Base-by-base conservation (phyloP, 106 monocot genomes). In the Phalaenopsis equestris region DNA sequence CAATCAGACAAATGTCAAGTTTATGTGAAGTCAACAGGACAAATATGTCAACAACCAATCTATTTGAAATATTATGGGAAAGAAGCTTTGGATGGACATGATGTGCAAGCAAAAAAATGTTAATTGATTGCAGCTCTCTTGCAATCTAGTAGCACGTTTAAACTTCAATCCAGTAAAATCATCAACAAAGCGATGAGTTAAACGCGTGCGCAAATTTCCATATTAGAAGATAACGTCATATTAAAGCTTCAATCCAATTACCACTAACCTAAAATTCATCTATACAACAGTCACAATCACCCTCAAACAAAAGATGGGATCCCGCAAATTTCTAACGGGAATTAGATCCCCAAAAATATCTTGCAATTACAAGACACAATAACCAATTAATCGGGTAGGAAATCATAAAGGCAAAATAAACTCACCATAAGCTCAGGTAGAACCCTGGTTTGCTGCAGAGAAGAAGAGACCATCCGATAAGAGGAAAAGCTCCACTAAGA, bases 401-500 rank as follows among this genome's bases (percentile, higher is more conserved):
- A 74, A n/a, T 45, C 38, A 74, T 45, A 45, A 4, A 74, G 10
- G n/a, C 8, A 43, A 47, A 49, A 76, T 52, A n/a, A 49, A 76
- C 76, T 47, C 23, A 76, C 76, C 76, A 76, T 76, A 36, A 76
- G 24, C 76, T 48, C 76, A 17, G 76, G 76, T 23, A 76, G 76
- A 49, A 30, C 76, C 30, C 49, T 24, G 3, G 48, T 23, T 49
- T 76, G 76, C 76, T 76, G 76, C 49, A 24, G 43, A 47, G 30
- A 47, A 76, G 49, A 76, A 76, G 24, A 42, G 19, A 45, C 4
- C 17, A 74, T 18, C 4, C 12, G n/a, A 74, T 6, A 45, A 74
- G 43, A 45, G 18, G 41, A 75, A 45, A 45, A 21, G 3, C 72
- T 19, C 24, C 74, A n/a, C 43, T 49, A 30, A 24, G 42, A 11